Base-by-base conservation (phyloP, 345 rosid genomes). In the Lumnitzera littorea region DNA sequence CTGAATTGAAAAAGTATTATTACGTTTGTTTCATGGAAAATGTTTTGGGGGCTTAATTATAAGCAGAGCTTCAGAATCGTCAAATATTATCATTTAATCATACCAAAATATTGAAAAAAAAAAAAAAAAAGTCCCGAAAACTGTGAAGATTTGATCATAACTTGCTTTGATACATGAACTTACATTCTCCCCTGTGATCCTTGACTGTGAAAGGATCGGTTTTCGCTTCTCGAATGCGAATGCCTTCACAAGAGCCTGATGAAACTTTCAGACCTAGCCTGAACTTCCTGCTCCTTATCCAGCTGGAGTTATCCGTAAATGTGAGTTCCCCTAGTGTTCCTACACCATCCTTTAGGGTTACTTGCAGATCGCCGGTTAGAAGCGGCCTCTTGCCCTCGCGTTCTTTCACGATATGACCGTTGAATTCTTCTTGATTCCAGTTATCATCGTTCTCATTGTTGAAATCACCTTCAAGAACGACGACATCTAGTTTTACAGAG, bases 111-210 rank as follows among this genome's bases (percentile, higher is more conserved):
- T 27, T 5, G 31, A 27, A 27, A 20, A 20, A 20, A 20, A 20
- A 20, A 20, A 3, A 6, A 29, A 29, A 29, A 36, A 36, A 36
- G 9, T 36, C 43, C 11, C 0, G 43, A 36, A 4, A 36, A 36
- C 43, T 36, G 43, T 36, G 0, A 36, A 36, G 43, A 36, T 36
- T 9, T 53, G 54, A 3, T 31, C 48, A 13, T 50, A 27, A 16
- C 10, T 62, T 17, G 48, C 46, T 48, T 1, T 50, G 50, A 62
- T 46, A 47, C 6, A n/a, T 55, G 63, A 74, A 74, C 86, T 76
- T 68, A 90, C 99, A 74, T 76, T 94, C 97, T 74, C 99, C 99
- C 62, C 99, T 71, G 58, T 94, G 99, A 72, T 94, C 99, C 81
- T 94, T 94, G 43, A 94, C 99, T 9, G 91, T 90, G 60, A 94